phyloP scores from a whole-genome alignment of 2,329 filamentous ascomycete genomes.

The Byssochlamys sp. region DNA sequence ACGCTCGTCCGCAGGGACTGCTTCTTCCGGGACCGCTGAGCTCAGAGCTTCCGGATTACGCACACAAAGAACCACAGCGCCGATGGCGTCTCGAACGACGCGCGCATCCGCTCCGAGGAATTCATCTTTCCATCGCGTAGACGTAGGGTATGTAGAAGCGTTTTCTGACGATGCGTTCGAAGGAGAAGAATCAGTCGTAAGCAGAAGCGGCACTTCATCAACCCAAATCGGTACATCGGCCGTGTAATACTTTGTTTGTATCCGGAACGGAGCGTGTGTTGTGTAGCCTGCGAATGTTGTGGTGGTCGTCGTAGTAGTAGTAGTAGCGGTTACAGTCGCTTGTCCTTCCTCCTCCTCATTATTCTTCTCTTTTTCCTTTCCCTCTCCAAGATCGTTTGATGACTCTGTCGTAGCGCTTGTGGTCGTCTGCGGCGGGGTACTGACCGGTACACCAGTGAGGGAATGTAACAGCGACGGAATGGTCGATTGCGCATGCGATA shows the following conservation, averaged over 20 bases:
- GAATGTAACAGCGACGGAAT: conserved; percentile 29
- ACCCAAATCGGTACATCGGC: conserved; percentile 39
- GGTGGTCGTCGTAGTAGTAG: conserved; percentile 9
- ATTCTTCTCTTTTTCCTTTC: not conserved
- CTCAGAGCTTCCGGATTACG: conserved; percentile 14
- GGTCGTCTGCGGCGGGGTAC: conserved; percentile 9
- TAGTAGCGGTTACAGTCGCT: not conserved
- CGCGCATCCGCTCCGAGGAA: conserved; percentile 33
- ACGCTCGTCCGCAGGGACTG: not conserved
- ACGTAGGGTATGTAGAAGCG: conserved; percentile 1
- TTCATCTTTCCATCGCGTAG: conserved; percentile 28
- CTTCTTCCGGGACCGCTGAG: conserved; percentile 1
- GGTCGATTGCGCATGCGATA: conserved; percentile 23
- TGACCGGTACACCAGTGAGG: conserved; percentile 25
- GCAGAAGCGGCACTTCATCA: conserved; percentile 31
- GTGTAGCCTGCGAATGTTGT: conserved; percentile 38
- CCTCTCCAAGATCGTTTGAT: not conserved
- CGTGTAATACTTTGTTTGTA: conserved; percentile 36
- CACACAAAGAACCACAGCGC: conserved; percentile 32
- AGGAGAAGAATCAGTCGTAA: not conserved
- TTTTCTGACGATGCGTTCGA: not conserved
- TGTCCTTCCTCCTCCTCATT: not conserved
- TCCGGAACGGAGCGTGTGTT: conserved; percentile 31
- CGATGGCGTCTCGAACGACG: conserved; percentile 37
- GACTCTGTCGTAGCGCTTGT: conserved; percentile 4